Evolutionary conservation across 2,329 filamentous ascomycete species (phyloP), one percentile per base, ranked within the genome.

Genomic region (Aspergillus sp.): DNA sequence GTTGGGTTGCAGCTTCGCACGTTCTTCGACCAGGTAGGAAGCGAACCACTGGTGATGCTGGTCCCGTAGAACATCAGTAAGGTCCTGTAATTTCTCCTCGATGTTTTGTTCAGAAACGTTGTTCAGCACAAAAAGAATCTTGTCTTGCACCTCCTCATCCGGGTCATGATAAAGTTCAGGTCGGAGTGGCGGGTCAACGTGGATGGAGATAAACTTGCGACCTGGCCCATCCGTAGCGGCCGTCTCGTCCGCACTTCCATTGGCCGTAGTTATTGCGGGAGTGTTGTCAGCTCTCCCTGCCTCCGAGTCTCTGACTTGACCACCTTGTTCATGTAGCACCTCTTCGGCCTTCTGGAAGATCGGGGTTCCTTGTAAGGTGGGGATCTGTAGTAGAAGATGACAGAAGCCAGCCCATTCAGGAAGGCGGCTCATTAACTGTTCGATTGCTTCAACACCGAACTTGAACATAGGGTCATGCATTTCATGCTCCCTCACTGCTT

Each of bases 351-450:
- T 90, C 57, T 84, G 85, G 76, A 84, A 91, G 14, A 93, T 89
- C 54, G 95, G 90, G 0, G 93, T 96, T 5, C 87, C 87, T 59
- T 89, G 88, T 17, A 99, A 80, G 38, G 85, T 88, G 0, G 88
- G 86, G 36, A 96, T 90, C 56, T 90, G 86, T 19, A 95, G 74
- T 5, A 99, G 81, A 56, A 94, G 84, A 55, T 88, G 86, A 69
- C 93, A 97, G 64, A 96, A 95, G 2, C 89, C 89, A n/a, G 91
- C 90, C 94, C 94, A 99, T 67, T 99, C 94, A 4, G 85, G 81
- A 45, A 99, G 84, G 38, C 94, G 85, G 36, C 84, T 81, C 50
- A 90, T 86, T 49, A 97, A 82, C 70, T 97, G 91, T 68, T 96
- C 87, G 54, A 99, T 81, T 14, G 94, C 94, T 69, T 99, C 94